A percentile compares a stretch with the other conserved stretches of the same genome.
Conservation (phyloP, 78 protist species). For the Polysphondylium violaceum region DNA sequence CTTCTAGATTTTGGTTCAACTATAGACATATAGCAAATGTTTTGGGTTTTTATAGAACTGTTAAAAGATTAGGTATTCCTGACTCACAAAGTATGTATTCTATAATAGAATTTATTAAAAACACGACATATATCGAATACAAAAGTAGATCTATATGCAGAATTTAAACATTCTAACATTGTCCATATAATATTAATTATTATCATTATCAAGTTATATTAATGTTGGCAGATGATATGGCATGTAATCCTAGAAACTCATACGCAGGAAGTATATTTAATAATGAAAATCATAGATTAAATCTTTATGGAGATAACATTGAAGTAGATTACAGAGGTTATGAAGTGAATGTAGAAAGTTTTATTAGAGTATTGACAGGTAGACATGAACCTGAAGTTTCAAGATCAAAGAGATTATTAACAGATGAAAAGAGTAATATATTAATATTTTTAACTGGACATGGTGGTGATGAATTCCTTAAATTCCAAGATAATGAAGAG, state of each 20-base stretch:
- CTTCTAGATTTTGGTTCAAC: constrained; percentile 97
- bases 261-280: constrained; percentile 92
- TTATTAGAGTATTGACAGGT: constrained; percentile 93
- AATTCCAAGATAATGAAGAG: constrained; percentile 97
- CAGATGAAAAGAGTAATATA: constrained; percentile 91
- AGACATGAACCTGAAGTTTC: constrained; percentile 91
- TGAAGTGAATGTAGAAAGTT: constrained; percentile 95
- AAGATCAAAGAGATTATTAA: constrained; percentile 84
- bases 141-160: too few species aligned
- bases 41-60: constrained; percentile 91
- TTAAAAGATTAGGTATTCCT: constrained; percentile 97
- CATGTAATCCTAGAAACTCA: constrained; percentile 96
- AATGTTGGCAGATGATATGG: constrained; percentile 97
- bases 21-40: constrained; percentile 96
- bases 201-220: constrained; percentile 82
- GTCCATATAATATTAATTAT: background rate
- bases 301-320: constrained; percentile 91
- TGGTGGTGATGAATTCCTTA: constrained; percentile 98
- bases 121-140: too few species aligned
- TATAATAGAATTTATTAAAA: background rate
- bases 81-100: constrained; percentile 89
- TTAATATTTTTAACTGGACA: constrained; percentile 95
- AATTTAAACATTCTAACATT: too few species aligned
- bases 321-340: constrained; percentile 96
- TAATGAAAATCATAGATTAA: constrained; percentile 75